A percentile compares a stretch with the other conserved stretches of the same genome.
Evolutionary conservation across 192 early-diverging fungal genomes (phyloP).

Genomic region (Linnemannia elongata): DNA sequence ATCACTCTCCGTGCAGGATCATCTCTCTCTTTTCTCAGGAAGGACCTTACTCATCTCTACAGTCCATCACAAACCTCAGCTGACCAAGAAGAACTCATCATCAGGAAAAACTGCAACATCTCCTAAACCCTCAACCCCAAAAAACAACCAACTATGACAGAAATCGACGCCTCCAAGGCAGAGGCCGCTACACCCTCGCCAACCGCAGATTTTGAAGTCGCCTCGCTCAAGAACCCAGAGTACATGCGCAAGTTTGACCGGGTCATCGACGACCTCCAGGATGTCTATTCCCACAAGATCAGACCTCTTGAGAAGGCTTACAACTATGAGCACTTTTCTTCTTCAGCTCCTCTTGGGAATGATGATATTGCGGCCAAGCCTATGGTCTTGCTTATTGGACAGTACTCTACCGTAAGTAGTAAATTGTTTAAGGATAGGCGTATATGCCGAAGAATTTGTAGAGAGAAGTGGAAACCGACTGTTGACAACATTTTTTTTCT

Average conservation of each 20-base stretch:
- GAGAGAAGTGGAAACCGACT: too few relatives aligned
- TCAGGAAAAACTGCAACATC: background rate
- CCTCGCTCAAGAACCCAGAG: conserved; percentile 56
- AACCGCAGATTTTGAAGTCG: conserved; percentile 46
- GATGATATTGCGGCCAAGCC: conserved; percentile 88
- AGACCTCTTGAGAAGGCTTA: conserved; percentile 77
- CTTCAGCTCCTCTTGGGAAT: conserved; percentile 77
- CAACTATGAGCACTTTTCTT: conserved; percentile 77
- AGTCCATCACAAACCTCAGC: background rate
- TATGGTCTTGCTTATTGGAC: conserved; percentile 85
- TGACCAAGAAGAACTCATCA: background rate
- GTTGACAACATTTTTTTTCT: background rate
- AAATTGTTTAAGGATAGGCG: background rate
- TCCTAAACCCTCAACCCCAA: background rate
- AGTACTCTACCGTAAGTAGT: conserved; percentile 77
- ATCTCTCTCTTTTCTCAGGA: background rate
- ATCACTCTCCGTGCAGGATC: background rate
- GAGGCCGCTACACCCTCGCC: background rate
- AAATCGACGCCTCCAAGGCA: background rate
- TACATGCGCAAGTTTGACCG: conserved; percentile 54
- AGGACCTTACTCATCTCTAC: background rate
- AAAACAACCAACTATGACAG: background rate
- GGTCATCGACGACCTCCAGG: conserved; percentile 74
- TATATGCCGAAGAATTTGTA: background rate
- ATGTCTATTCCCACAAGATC: conserved; percentile 78